Percentiles rank a stretch among this genome's conserved stretches.
These are phyloP conservation scores for Phyllosticta citribraziliensis DNA, from an alignment of 2,329 filamentous ascomycete genomes.

Conservation along the genomic window DNA sequence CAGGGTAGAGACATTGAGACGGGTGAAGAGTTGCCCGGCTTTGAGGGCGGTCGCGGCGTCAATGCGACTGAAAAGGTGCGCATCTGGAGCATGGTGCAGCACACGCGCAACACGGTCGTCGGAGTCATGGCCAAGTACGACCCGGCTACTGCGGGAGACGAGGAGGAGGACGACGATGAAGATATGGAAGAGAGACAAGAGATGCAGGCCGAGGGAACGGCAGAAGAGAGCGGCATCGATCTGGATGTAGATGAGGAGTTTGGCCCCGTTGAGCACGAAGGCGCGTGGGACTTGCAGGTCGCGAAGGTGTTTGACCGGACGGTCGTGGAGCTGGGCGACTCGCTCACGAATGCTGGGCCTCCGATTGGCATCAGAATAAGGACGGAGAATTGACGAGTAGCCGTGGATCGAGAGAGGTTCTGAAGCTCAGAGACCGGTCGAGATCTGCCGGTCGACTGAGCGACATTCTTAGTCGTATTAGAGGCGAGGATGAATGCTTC, in stretches of 20 bases:
- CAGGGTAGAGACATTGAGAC: slow-evolving; percentile 57
- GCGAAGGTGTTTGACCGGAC: slow-evolving; percentile 72
- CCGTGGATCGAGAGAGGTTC: slow-evolving; percentile 9
- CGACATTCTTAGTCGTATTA: too few species aligned
- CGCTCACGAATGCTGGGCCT: slow-evolving; percentile 4
- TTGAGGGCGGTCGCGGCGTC: slow-evolving; percentile 51
- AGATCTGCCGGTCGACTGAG: too few species aligned
- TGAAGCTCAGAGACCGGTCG: too few species aligned
- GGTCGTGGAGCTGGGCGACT: slow-evolving; percentile 60
- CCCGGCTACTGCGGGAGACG: slow-evolving; percentile 27
- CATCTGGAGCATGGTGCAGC: slow-evolving; percentile 70
- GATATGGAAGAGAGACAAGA: slow-evolving; percentile 14
- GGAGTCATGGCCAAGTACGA: slow-evolving; percentile 53
- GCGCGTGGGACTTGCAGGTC: slow-evolving; percentile 54
- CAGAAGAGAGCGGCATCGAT: slow-evolving; percentile 13
- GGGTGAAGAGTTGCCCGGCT: slow-evolving; percentile 58
- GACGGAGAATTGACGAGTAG: slow-evolving; percentile 23
- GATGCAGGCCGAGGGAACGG: slow-evolving; percentile 24
- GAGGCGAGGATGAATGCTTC: too few species aligned
- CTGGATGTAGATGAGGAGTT: slow-evolving; percentile 17
- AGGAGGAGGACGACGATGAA: slow-evolving; percentile 26
- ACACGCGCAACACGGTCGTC: slow-evolving; percentile 60
- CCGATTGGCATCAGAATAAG: slow-evolving; percentile 34
- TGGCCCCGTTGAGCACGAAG: slow-evolving; percentile 23
- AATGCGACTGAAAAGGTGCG: slow-evolving; percentile 85